Conservation (phyloP, 768 basidiomycete genomes). For the Suillus subaureus region DNA sequence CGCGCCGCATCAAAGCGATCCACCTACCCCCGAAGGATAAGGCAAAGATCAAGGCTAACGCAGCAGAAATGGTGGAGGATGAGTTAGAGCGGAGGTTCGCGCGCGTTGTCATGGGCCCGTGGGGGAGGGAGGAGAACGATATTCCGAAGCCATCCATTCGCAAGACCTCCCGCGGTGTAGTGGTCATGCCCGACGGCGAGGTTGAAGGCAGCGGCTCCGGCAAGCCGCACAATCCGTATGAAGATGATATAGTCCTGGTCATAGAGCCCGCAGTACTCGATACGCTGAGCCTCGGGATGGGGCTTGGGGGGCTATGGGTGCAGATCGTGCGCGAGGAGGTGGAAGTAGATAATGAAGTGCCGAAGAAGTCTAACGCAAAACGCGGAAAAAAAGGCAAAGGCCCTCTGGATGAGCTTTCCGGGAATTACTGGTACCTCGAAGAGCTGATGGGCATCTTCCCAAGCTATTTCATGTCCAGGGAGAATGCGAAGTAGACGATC, state of each 20-base stretch:
- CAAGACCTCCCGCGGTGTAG: constrained; percentile 37
- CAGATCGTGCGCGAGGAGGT: constrained; percentile 52
- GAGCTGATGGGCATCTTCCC: constrained; percentile 55
- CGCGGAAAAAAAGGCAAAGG: constrained; percentile 29
- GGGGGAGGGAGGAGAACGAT: constrained; percentile 44
- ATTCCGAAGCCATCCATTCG: constrained; percentile 39
- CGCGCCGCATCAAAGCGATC: constrained; percentile 56
- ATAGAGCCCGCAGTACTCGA: constrained; percentile 48
- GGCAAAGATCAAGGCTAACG: neutral
- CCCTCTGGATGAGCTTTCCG: constrained; percentile 25
- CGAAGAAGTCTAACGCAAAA: constrained; percentile 9
- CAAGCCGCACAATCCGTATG: constrained; percentile 49
- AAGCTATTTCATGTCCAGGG: constrained; percentile 47
- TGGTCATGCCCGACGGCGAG: constrained; percentile 26
- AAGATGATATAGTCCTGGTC: constrained; percentile 62
- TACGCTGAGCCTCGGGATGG: constrained; percentile 39
- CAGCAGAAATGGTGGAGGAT: constrained; percentile 41
- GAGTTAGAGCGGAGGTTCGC: constrained; percentile 50
- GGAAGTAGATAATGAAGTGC: constrained; percentile 7
- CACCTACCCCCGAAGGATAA: constrained; percentile 33
- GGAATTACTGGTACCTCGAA: constrained; percentile 61
- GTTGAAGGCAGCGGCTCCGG: constrained; percentile 13
- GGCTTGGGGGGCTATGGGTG: constrained; percentile 66
- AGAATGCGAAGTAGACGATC: constrained; percentile 6
- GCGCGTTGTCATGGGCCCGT: constrained; percentile 52